These are phyloP conservation scores for Botrytis medusae DNA, from an alignment of 2,329 filamentous ascomycete species.

Conservation along the genomic window DNA sequence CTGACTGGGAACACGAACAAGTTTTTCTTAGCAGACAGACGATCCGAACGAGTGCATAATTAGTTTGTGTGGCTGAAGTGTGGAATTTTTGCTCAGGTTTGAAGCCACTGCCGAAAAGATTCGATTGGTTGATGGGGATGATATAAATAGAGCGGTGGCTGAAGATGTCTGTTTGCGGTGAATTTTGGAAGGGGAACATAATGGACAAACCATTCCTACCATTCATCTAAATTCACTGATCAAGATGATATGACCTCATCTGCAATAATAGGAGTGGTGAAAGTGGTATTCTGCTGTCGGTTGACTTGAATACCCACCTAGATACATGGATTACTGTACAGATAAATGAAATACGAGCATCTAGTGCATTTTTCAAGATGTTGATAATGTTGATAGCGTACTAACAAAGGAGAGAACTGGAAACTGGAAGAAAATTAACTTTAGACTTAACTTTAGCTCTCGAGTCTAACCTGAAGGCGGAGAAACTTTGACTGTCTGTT, in stretches of 20 bases:
- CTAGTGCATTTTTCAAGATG: neutral
- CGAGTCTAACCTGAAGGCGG: neutral
- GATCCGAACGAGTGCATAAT: neutral
- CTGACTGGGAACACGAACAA: neutral
- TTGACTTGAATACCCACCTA: neutral
- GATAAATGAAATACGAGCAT: neutral
- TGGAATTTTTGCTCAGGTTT: neutral
- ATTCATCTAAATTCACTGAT: neutral
- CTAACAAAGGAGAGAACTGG: neutral
- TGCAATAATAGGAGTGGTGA: neutral
- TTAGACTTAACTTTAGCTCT: neutral
- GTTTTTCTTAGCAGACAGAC: neutral
- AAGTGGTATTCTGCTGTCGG: neutral
- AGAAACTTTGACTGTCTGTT: neutral
- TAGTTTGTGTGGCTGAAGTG: neutral
- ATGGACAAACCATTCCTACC: neutral
- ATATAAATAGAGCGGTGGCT: constrained; percentile 16
- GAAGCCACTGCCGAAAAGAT: neutral
- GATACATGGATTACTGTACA: neutral
- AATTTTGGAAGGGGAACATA: neutral
- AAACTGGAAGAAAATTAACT: neutral
- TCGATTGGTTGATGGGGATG: neutral
- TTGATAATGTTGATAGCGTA: neutral
- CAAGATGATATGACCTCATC: neutral
- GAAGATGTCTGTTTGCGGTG: neutral